These are phyloP conservation scores for Penicillium bovifimosum DNA, from an alignment of 495 filamentous ascomycete species.

Conservation along the genomic window DNA sequence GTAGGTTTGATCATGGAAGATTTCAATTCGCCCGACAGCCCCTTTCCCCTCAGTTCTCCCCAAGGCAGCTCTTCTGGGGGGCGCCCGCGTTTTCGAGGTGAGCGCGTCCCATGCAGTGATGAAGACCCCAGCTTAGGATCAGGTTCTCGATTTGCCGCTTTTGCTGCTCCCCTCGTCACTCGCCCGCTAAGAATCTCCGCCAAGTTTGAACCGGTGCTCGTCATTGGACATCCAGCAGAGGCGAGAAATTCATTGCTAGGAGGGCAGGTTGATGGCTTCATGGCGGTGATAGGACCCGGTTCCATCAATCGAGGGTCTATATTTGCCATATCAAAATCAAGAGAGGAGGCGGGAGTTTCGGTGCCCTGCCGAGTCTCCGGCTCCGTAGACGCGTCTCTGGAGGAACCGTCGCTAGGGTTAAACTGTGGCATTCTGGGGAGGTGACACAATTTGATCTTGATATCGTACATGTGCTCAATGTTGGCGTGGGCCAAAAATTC, in stretches of 20 bases:
- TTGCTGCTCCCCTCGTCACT: conserved; percentile 13
- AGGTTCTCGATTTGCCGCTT: conserved; percentile 9
- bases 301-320: too few species aligned
- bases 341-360: too few species aligned
- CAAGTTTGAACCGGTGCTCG: background rate
- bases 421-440: background rate
- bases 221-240: too few species aligned
- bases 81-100: background rate
- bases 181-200: conserved; percentile 9
- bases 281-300: too few species aligned
- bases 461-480: conserved; percentile 19
- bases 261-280: too few species aligned
- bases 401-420: too few species aligned
- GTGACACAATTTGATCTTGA: conserved; percentile 24
- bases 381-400: too few species aligned
- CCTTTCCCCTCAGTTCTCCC: conserved; percentile 1
- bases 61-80: conserved; percentile 1
- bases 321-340: too few species aligned
- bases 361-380: too few species aligned
- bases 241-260: too few species aligned
- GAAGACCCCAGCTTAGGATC: conserved; percentile 1
- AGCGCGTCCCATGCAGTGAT: conserved; percentile 11
- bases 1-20: conserved; percentile 4
- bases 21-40: background rate
- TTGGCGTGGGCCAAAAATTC: conserved; percentile 25